Evolutionary conservation across 805 yeast genomes (phyloP).

Genomic region (Candida ortonii): DNA sequence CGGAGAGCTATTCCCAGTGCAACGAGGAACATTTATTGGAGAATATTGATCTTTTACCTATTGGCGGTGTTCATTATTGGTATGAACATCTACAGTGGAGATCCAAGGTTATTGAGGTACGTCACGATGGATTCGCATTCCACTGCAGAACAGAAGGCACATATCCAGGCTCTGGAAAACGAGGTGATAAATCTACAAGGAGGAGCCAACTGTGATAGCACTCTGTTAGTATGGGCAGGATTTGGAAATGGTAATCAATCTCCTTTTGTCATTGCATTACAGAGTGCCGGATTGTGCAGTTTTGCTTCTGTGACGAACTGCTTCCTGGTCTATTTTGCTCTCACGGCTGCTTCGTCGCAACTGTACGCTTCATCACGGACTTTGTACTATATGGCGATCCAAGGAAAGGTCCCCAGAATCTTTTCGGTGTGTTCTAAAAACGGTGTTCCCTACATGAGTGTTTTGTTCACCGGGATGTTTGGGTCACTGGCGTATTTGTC

Average conservation of each 20-base stretch:
- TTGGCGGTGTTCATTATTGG: conserved; percentile 68
- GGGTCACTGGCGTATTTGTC: conserved; percentile 61
- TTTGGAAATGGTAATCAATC: conserved; percentile 48
- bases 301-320: conserved; percentile 52
- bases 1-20: conserved; percentile 74
- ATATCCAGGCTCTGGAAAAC: conserved; percentile 11
- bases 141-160: conserved; percentile 16
- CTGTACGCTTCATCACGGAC: conserved; percentile 62
- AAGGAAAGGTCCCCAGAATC: conserved; percentile 58
- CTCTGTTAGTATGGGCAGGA: conserved; percentile 33
- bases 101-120: conserved; percentile 65
- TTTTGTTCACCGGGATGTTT: conserved; percentile 58
- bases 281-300: conserved; percentile 48
- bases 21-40: conserved; percentile 69
- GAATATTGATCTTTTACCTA: conserved; percentile 63
- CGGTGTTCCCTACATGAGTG: conserved; percentile 76
- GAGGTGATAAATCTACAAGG: conserved; percentile 26
- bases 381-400: conserved; percentile 50
- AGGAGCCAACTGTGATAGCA: conserved; percentile 26
- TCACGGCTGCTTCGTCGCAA: conserved; percentile 56
- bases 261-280: conserved; percentile 57
- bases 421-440: conserved; percentile 56
- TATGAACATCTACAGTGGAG: conserved; percentile 72
- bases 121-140: conserved; percentile 33
- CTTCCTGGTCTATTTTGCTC: conserved; percentile 50